phyloP scores from a whole-genome alignment of 352 stramenopile species.

The Phytophthora sp. region DNA sequence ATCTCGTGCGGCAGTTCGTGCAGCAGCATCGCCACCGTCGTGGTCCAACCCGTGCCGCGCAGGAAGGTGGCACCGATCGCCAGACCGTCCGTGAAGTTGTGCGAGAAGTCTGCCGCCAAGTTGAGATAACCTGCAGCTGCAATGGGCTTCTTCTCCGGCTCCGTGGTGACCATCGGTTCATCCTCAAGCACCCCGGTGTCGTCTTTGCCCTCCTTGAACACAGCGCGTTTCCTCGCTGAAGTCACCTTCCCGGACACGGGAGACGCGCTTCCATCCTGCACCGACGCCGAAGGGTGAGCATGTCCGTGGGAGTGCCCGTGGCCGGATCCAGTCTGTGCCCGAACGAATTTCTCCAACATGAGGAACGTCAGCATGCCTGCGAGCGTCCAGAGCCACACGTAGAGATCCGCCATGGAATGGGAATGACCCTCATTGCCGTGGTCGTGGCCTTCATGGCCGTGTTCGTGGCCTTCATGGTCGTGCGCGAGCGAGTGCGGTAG shows the following conservation, averaged over 20 bases:
- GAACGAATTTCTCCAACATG: slow-evolving; percentile 86
- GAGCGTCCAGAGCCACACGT: slow-evolving; percentile 81
- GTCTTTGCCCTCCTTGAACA: slow-evolving; percentile 45
- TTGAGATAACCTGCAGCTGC: slow-evolving; percentile 90
- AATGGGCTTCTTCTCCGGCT: slow-evolving; percentile 49
- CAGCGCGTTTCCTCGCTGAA: slow-evolving; percentile 43
- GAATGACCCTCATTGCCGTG: slow-evolving; percentile 62
- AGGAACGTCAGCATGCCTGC: slow-evolving; percentile 76
- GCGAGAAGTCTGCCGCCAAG: slow-evolving; percentile 89
- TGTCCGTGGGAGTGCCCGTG: slow-evolving; percentile 50
- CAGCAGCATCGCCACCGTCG: slow-evolving; percentile 88
- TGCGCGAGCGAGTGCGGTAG: slow-evolving; percentile 90
- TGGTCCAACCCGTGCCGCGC: slow-evolving; percentile 79
- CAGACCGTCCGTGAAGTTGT: slow-evolving; percentile 95
- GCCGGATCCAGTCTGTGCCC: slow-evolving; percentile 54
- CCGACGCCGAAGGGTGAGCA: slow-evolving; percentile 26
- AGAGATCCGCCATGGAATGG: slow-evolving; percentile 68
- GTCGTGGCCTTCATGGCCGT: slow-evolving; percentile 33
- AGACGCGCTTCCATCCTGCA: slow-evolving; percentile 31
- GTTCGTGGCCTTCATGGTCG: slow-evolving; percentile 29
- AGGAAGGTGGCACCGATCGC: slow-evolving; percentile 93
- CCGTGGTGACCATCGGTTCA: slow-evolving; percentile 16
- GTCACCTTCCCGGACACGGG: slow-evolving; percentile 16
- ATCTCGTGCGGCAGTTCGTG: slow-evolving; percentile 94
- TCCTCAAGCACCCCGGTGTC: slow-evolving; percentile 28